Conservation (phyloP, 768 basidiomycete genomes). For the Flagelloscypha sp. region DNA sequence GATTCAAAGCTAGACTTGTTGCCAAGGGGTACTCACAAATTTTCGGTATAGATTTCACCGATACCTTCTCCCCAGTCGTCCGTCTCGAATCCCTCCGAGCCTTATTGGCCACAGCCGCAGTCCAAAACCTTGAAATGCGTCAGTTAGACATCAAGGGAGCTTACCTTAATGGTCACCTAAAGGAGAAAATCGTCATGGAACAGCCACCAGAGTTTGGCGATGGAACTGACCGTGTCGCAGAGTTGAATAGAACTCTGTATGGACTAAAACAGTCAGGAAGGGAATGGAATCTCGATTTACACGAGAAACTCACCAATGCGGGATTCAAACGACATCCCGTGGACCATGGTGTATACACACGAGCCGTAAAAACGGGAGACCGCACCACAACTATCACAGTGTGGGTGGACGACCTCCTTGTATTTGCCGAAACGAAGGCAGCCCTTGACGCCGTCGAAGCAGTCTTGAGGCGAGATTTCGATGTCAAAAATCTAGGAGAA, state of each 20-base stretch:
- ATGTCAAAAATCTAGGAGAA: slow-evolving; percentile 11
- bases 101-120: slow-evolving; percentile 27
- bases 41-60: slow-evolving; percentile 27
- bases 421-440: too few species aligned
- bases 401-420: too few species aligned
- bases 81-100: slow-evolving; percentile 20
- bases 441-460: too few species aligned
- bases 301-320: slow-evolving; percentile 15
- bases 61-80: slow-evolving; percentile 23
- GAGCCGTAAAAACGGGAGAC: too few species aligned
- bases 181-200: slow-evolving; percentile 25
- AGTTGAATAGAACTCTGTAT: slow-evolving; percentile 14
- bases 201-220: slow-evolving; percentile 19
- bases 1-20: slow-evolving; percentile 26
- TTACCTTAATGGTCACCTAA: slow-evolving; percentile 22
- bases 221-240: slow-evolving; percentile 6
- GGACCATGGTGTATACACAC: too few species aligned
- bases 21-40: slow-evolving; percentile 28
- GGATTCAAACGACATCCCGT: slow-evolving; percentile 20
- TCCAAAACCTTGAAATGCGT: slow-evolving; percentile 24
- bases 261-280: slow-evolving; percentile 18
- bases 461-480: slow-evolving; percentile 6
- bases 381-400: too few species aligned
- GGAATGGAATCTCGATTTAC: slow-evolving; percentile 9
- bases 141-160: slow-evolving; percentile 31